Base-by-base conservation (phyloP, 1,284 basidiomycete species). In the Cryptococcus maquisensis region DNA sequence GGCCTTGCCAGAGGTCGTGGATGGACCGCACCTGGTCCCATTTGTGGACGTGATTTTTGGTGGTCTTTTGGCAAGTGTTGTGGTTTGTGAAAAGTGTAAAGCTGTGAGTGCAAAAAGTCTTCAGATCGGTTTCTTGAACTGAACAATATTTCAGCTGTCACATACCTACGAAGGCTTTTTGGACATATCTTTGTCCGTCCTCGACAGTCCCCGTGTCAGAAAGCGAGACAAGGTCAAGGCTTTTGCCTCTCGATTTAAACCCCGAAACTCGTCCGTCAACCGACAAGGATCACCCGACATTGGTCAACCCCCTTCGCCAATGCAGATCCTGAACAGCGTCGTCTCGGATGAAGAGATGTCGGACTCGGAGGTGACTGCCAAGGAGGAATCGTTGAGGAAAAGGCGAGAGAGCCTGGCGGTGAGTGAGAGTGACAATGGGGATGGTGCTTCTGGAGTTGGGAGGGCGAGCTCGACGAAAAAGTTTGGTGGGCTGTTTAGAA, bases 61-160 rank as follows among this genome's bases (percentile, higher is more conserved):
- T 49, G 93, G 93, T 5, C 83, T 84, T 61, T 81, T 96, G 41
- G 86, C 90, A 3, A 88, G 86, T 75, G 86, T 95, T 66, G 86
- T 97, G 47, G 88, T 97, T 4, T 97, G 93, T 74, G 90, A 93
- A 67, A 85, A 86, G 53, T 97, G 93, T 82, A 92, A 93, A 72
- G 78, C 79, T 51, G 81, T 81, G 42, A 64, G 69, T 74, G 8
- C 15, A 26, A 16, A 35, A 13, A 18, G 41, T 28, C 24, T 28
- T 10, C 44, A 6, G 23, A 26, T 49, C 9, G 20, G 16, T n/a
- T 23, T 21, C 15, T 50, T 36, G 32, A 10, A 7, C n/a, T n/a
- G 37, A 28, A 15, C 12, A 2, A 9, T 37, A 9, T 37, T 5
- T 6, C 81, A 90, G 75, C 82, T 94, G 50, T 94, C 90, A 4